Percentiles rank a stretch among this genome's conserved stretches.
Conservation (phyloP, 2,329 filamentous ascomycete genomes). For the Nigrospora sphaerica region DNA sequence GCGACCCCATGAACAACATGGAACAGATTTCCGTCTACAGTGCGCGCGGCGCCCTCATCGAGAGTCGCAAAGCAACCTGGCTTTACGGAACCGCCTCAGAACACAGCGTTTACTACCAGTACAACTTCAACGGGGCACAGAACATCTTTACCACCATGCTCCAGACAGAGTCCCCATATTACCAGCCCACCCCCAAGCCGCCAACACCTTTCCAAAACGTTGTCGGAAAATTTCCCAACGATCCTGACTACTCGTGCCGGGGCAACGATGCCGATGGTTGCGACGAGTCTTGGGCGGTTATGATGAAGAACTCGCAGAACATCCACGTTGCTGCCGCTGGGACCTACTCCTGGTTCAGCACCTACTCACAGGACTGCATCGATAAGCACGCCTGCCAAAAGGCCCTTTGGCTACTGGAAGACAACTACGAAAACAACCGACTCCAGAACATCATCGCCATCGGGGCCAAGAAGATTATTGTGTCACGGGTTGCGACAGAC, state of each 20-base stretch:
- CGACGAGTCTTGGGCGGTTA: constrained; percentile 6
- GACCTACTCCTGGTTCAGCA: constrained; percentile 3
- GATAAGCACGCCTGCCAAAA: constrained; percentile 3
- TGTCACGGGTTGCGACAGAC: not conserved
- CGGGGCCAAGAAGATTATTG: not conserved
- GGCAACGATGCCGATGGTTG: constrained; percentile 4
- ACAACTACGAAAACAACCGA: not conserved
- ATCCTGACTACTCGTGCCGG: not conserved
- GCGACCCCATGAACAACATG: constrained; percentile 34
- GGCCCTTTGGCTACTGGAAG: not conserved
- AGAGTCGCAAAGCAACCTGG: constrained; percentile 39
- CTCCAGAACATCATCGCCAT: not conserved
- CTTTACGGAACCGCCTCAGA: constrained; percentile 53
- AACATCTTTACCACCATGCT: constrained; percentile 53
- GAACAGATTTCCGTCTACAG: constrained; percentile 43
- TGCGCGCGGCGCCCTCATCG: constrained; percentile 40
- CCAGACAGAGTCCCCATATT: constrained; percentile 43
- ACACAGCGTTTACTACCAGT: constrained; percentile 56
- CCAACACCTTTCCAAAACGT: not conserved
- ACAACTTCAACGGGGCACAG: constrained; percentile 49
- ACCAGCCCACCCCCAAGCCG: not conserved
- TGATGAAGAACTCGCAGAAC: not conserved
- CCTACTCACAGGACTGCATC: constrained; percentile 2
- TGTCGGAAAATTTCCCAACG: not conserved
- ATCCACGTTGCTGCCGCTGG: constrained; percentile 2